Evolutionary conservation across 345 rosid genomes (phyloP).

Genomic region (Arabidopsis thaliana): DNA sequence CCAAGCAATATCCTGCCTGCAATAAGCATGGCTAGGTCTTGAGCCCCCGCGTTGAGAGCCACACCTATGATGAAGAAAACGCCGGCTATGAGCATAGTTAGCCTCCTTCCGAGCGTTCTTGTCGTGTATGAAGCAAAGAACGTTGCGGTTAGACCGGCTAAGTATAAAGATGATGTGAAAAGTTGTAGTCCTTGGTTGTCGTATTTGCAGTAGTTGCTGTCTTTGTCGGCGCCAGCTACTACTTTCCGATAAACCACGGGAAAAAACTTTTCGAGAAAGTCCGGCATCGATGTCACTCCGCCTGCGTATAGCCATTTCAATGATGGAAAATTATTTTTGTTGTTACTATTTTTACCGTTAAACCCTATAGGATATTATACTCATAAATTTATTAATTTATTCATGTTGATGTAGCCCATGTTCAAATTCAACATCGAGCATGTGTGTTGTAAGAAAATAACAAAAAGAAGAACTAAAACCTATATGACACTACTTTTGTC

Average conservation of each 20-base stretch:
- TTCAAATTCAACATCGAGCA: not conserved
- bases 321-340: not conserved
- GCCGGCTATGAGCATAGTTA: conserved; percentile 93
- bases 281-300: conserved; percentile 91
- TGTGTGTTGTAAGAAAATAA: not conserved
- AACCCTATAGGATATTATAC: not conserved
- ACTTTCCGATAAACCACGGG: conserved; percentile 67
- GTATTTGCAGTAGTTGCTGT: conserved; percentile 86
- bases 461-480: not conserved
- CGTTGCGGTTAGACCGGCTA: conserved; percentile 87
- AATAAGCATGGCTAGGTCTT: conserved; percentile 88
- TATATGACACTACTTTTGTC: conserved; percentile 1
- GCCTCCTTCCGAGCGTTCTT: conserved; percentile 73
- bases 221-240: conserved; percentile 16
- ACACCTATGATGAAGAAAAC: conserved; percentile 79
- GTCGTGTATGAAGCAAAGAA: conserved; percentile 97
- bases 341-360: not conserved
- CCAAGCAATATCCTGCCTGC: conserved; percentile 86
- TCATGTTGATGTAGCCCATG: not conserved
- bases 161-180: conserved; percentile 91
- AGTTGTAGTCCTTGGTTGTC: conserved; percentile 89
- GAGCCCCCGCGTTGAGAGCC: conserved; percentile 72
- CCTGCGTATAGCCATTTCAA: conserved; percentile 51
- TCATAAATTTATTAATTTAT: not conserved
- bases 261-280: conserved; percentile 77